Conservation (phyloP, 2,329 filamentous ascomycete species). For the Colletotrichum sp. region DNA sequence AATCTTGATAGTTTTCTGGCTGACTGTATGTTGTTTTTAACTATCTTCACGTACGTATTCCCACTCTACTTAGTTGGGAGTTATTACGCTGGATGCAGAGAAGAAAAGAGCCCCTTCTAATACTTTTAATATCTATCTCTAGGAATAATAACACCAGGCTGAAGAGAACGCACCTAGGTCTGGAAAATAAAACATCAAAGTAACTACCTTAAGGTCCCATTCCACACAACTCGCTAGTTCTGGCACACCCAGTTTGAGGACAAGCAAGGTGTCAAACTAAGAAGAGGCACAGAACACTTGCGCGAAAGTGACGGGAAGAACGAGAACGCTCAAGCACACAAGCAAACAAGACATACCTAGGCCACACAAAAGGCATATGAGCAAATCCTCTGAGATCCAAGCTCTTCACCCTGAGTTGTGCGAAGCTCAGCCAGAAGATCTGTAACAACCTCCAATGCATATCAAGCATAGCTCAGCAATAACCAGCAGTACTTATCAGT, state of each 20-base stretch:
- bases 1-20: neutral
- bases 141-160: accelerated
- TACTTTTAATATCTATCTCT: neutral
- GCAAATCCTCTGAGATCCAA: neutral
- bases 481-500: neutral
- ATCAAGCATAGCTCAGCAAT: neutral
- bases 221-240: neutral
- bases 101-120: neutral
- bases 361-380: accelerated
- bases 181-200: neutral
- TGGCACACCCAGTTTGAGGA: neutral
- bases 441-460: neutral
- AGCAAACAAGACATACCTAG: neutral
- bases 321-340: accelerated
- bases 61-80: neutral
- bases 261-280: neutral
- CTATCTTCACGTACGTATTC: accelerated
- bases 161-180: accelerated
- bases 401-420: accelerated
- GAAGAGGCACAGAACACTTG: neutral
- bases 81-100: neutral
- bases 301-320: neutral
- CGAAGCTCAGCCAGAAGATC: neutral
- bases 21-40: accelerated
- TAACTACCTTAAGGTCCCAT: neutral